Percentiles rank a stretch among this genome's conserved stretches.
Evolutionary conservation across 1,284 basidiomycete species (phyloP).

Genomic region (Ustilago shanxiensis): DNA sequence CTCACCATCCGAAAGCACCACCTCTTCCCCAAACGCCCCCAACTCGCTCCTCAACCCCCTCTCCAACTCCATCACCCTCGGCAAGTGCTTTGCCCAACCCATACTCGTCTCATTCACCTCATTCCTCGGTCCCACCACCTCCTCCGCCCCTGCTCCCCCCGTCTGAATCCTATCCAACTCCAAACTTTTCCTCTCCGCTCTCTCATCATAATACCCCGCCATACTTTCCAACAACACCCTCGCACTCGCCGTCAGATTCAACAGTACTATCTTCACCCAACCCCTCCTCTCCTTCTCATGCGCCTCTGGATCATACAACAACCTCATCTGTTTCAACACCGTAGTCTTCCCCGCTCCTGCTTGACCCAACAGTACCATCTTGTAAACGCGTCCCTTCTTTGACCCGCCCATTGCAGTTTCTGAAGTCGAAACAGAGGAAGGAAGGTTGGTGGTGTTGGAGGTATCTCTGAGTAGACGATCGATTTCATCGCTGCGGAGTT

Average conservation of each 20-base stretch:
- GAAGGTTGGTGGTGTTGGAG: background rate
- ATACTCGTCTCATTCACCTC: conserved; percentile 13
- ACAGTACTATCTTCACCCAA: conserved; percentile 46
- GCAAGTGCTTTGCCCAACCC: conserved; percentile 16
- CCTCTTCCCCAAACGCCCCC: conserved; percentile 37
- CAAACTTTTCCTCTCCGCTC: conserved; percentile 11
- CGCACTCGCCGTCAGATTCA: conserved; percentile 48
- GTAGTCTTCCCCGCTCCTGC: conserved; percentile 60
- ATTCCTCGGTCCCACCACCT: conserved; percentile 13
- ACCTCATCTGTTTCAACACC: conserved; percentile 59
- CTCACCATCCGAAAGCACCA: background rate
- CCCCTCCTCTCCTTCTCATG: conserved; percentile 45
- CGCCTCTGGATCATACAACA: conserved; percentile 54
- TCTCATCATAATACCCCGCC: conserved; percentile 14
- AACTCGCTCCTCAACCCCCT: conserved; percentile 16
- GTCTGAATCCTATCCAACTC: conserved; percentile 7
- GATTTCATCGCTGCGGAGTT: conserved; percentile 36
- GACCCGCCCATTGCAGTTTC: too few relatives aligned
- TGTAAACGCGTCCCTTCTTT: conserved; percentile 25
- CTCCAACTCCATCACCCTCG: conserved; percentile 16
- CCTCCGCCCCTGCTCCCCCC: background rate
- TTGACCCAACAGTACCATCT: conserved; percentile 51
- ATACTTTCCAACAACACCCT: conserved; percentile 37
- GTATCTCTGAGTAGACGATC: conserved; percentile 27
- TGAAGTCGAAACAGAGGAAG: background rate